Evolutionary conservation across 768 basidiomycete genomes (phyloP), one percentile per base, ranked within the genome.

Genomic region (Termitomyces titanicus): DNA sequence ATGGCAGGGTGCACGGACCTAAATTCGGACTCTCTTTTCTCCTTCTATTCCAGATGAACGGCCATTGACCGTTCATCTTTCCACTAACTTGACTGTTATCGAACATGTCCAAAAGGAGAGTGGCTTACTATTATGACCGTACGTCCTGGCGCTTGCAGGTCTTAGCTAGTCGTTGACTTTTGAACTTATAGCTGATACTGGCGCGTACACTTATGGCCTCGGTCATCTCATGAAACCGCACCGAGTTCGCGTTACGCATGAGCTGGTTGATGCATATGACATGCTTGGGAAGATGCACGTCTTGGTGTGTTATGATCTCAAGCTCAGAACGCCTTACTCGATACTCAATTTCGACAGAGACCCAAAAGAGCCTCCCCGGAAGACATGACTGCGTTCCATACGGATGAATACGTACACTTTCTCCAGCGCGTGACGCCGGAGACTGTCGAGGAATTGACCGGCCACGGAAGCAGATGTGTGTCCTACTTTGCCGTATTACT

Each of bases 211-310:
- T 1, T 96, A 93, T 67, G 93, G 92, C 35, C 75, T 89, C 49
- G 88, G 88, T 3, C 95, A 97, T 62, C 89, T 89, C 45, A 97
- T 98, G 93, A 97, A 98, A 71, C 96, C 96, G 0, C 93, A 96
- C 66, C 79, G 96, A 35, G 96, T 98, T 75, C 82, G 89, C 50
- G 88, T 99, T 70, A 90, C 95, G 0, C 94, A 99, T 68, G 90
- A 96, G 61, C 75, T 99, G 50, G 85, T 98, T 31, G 81, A 86
- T 13, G 88, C 92, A 31, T 99, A 98, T 64, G 89, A 87, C 22
- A 89, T 99, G 84, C 78, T 96, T n/a, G 85, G 87, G 58, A 88
- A 91, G 73, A 94, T 98, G 92, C 88, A 96, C 63, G 81, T 96
- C 55, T 72, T 97, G 60, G 94, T 95, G 61, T 60, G 88, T 75